Percentiles rank a stretch among this genome's conserved stretches.
Evolutionary conservation across 371 early-diverging fungal genomes (phyloP).

Genomic region (Modicella reniformis): DNA sequence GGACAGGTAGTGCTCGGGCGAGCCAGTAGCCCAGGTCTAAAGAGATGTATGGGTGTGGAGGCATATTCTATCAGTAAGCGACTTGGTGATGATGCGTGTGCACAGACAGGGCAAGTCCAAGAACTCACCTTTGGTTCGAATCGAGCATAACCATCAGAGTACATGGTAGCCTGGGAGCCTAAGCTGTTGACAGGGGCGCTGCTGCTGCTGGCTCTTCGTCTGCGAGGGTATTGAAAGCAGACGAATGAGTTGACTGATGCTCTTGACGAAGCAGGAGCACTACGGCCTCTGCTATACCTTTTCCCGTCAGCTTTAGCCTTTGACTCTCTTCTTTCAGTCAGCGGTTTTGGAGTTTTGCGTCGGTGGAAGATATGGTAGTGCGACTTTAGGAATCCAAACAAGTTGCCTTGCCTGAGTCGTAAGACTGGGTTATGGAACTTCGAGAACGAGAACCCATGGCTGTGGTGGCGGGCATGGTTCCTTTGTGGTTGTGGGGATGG

Average conservation of each 20-base stretch:
- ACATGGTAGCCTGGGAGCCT: no score
- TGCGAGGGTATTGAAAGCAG: no score
- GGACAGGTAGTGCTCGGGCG: conserved; percentile 37
- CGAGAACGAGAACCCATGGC: conserved; percentile 13
- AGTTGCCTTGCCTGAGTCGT: conserved; percentile 38
- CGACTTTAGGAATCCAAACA: conserved; percentile 45
- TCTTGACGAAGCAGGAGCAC: no score
- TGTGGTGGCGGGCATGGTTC: conserved; percentile 15
- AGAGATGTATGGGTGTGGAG: no score
- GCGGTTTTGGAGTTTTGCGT: conserved; percentile 2
- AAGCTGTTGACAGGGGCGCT: background rate
- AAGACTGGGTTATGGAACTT: conserved; percentile 16
- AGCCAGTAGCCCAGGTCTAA: no score
- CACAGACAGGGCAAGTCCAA: no score
- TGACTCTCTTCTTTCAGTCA: background rate
- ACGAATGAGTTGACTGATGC: no score
- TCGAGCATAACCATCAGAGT: conserved; percentile 2
- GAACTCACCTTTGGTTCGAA: no score
- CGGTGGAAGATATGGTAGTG: conserved; percentile 50
- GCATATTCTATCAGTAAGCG: no score
- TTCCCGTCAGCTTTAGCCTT: background rate
- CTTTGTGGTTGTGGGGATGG: conserved; percentile 13
- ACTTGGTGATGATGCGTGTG: background rate
- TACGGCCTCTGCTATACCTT: background rate
- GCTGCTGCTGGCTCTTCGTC: conserved; percentile 4